A percentile compares a stretch with the other conserved stretches of the same genome.
phyloP scores from a whole-genome alignment of 1,284 basidiomycete species.

The Heterobasidion parviporum region DNA sequence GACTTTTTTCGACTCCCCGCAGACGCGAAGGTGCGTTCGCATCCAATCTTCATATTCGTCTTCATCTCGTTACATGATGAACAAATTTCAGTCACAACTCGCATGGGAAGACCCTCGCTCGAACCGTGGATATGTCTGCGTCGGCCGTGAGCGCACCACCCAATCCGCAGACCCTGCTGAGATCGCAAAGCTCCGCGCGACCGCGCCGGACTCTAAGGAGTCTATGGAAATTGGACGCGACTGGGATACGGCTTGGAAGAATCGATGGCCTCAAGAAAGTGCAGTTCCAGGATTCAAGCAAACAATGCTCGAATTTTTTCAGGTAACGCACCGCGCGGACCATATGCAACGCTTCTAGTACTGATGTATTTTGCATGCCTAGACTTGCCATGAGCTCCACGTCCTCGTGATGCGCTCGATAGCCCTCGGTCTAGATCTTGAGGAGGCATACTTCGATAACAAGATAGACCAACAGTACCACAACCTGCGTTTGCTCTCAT shows the following conservation, averaged over 20 bases:
- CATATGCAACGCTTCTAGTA: not conserved
- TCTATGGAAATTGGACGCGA: conserved; percentile 82
- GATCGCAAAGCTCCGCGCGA: conserved; percentile 62
- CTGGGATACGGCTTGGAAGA: conserved; percentile 67
- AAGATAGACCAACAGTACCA: conserved; percentile 71
- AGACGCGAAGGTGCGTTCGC: conserved; percentile 46
- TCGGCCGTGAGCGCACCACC: conserved; percentile 76
- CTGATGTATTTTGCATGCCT: conserved; percentile 4
- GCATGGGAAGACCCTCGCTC: conserved; percentile 78
- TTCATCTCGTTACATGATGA: conserved; percentile 2
- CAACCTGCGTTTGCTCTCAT: conserved; percentile 68
- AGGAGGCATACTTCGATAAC: conserved; percentile 66
- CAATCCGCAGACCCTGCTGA: conserved; percentile 65
- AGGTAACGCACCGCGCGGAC: conserved; percentile 26
- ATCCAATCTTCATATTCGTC: not conserved
- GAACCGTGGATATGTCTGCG: conserved; percentile 75
- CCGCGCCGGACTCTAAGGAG: conserved; percentile 77
- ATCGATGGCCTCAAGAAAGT: conserved; percentile 67
- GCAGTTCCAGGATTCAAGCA: conserved; percentile 61
- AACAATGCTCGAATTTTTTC: conserved; percentile 69
- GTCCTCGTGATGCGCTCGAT: conserved; percentile 72
- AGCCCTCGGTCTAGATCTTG: conserved; percentile 67
- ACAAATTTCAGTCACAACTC: conserved; percentile 37
- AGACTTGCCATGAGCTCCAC: conserved; percentile 73
- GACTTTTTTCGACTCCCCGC: conserved; percentile 65